Base-by-base conservation (phyloP, 768 basidiomycete genomes). In the Trametes maxima region DNA sequence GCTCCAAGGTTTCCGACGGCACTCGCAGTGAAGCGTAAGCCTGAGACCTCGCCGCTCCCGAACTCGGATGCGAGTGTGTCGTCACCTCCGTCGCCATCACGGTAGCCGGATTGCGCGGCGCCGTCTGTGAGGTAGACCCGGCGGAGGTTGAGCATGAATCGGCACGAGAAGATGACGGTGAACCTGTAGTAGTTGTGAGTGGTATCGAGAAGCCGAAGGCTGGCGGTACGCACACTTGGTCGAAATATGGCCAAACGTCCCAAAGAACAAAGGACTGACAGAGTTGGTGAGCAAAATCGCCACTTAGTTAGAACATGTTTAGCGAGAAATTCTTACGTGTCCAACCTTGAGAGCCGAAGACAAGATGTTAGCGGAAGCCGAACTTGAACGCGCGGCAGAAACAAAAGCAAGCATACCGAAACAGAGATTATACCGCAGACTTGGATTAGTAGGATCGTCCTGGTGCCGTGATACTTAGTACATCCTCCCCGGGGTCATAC, bases 141-240 rank as follows among this genome's bases (percentile, higher is more conserved):
- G 48, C 63, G 63, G 28, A 64, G 63, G 48, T 64, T 51, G 58
- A 64, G 63, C 63, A 64, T 64, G 63, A 64, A 64, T 24, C 57
- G 63, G 19, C 57, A 59, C 33, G 44, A 48, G 54, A 64, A 64
- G 48, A 64, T 60, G 17, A 64, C 63, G 40, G 57, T 58, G 54
- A 64, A 64, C 6, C 63, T 64, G 48, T 14, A 36, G 17, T 22
- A 22, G 13, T 49, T 37, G 5, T 2, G 24, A 52, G 39, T n/a
- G 7, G 45, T 19, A 6, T n/a, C 5, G 39, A 7, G 46, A 16
- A 55, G 7, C 42, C 12, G n/a, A 17, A 33, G 22, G 28, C 3
- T 1, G 8, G 13, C 6, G 24, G 45, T 4, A 52, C 64, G 10
- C 51, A 65, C 64, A 56, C 64, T 59, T 65, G 64, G 5, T 57